Base-by-base conservation (phyloP, 169 alveolate species). In the Amoebophrya sp. region DNA sequence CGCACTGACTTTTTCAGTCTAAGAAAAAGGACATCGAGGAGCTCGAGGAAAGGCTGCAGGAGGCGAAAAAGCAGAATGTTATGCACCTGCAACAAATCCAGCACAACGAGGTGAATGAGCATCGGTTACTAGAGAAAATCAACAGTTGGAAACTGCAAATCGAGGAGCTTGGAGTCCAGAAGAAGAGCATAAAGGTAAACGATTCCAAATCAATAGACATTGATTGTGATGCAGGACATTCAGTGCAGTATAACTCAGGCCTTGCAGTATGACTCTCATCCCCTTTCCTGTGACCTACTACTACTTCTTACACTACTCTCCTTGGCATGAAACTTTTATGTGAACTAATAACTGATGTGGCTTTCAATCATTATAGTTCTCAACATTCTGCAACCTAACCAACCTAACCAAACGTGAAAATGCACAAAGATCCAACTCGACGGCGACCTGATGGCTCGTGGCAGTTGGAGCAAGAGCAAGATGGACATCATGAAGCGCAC, bases 41-140 rank as follows among this genome's bases (percentile, higher is more conserved):
- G n/a, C 83, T 65, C 39, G 83, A 65, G 83, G 83, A 65, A 36
- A 29, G 83, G 83, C 83, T 65, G 83, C 83, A 65, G 83, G 83
- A 65, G 36, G 12, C 83, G 38, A 65, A 65, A 36, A 65, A 65
- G 83, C 83, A 65, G 83, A 65, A 65, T 36, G 83, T 65, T 29
- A 29, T 65, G 83, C 83, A 65, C 83, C 83, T 65, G 83, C 83
- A 65, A 36, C 83, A 65, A 36, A 65, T 65, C 83, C 83, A 65
- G 83, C 83, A 65, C 83, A 65, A 65, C 83, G 83, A 65, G 33
- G 83, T 65, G 33, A 65, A 65, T 36, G 83, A 65, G 83, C 83
- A 65, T 36, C 12, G 33, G 33, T 26, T 65, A 36, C 83, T 65
- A 36, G 83, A 26, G 83, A 65, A 26, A 26, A 65, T 65, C 83